A percentile compares a stretch with the other conserved stretches of the same genome.
phyloP scores from a whole-genome alignment of 1,284 basidiomycete species.

The Trichosporon coremiiforme region DNA sequence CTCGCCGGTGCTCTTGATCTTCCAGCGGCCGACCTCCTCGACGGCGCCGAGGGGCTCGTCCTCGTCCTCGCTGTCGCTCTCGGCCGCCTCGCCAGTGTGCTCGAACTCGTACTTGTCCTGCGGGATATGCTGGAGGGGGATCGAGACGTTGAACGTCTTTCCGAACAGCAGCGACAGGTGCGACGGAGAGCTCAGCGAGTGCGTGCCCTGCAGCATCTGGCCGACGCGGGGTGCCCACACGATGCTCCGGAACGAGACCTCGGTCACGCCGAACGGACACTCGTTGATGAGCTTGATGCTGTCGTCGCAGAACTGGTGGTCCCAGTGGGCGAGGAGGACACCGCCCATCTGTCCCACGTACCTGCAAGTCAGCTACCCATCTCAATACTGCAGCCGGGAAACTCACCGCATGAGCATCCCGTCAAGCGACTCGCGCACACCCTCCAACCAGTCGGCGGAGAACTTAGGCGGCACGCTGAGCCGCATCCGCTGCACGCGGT shows the following conservation, averaged over 20 bases:
- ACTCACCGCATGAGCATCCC: conserved; percentile 89
- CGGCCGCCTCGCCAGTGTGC: conserved; percentile 59
- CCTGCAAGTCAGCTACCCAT: conserved; percentile 58
- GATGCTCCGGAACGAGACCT: conserved; percentile 76
- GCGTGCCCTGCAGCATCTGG: conserved; percentile 79
- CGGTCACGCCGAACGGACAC: conserved; percentile 80
- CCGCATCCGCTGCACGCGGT: conserved; percentile 67
- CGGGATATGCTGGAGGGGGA: conserved; percentile 89
- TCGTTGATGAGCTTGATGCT: conserved; percentile 76
- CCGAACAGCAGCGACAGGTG: conserved; percentile 91
- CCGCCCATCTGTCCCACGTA: conserved; percentile 85
- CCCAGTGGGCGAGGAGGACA: conserved; percentile 83
- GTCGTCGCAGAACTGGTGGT: conserved; percentile 69
- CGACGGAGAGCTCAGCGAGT: conserved; percentile 89
- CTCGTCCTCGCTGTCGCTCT: conserved; percentile 44
- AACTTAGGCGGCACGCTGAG: conserved; percentile 84
- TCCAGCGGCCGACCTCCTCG: conserved; percentile 70
- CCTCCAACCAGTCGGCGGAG: conserved; percentile 67
- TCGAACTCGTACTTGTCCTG: conserved; percentile 82
- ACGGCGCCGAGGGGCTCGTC: conserved; percentile 39
- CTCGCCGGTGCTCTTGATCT: conserved; percentile 69
- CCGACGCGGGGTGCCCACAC: conserved; percentile 89
- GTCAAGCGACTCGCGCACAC: conserved; percentile 84
- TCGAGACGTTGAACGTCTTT: conserved; percentile 94
- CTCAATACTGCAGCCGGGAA: not conserved